Conservation (phyloP, 306 rosid species). For the Urtica urens region DNA sequence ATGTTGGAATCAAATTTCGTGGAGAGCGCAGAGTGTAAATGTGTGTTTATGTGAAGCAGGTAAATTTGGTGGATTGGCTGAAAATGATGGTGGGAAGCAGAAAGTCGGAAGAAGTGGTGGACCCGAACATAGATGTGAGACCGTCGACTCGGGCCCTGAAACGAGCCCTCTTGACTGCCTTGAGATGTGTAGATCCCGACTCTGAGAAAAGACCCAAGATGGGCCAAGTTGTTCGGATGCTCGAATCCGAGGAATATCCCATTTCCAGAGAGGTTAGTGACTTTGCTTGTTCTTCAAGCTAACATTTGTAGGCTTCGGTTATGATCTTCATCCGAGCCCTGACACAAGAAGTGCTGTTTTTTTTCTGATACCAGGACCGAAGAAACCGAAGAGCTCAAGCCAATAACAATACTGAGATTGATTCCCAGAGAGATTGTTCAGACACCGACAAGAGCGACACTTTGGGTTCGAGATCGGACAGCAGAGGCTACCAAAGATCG, state of each 20-base stretch:
- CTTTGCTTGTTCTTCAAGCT: not conserved
- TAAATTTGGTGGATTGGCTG: constrained; percentile 85
- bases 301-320: not conserved
- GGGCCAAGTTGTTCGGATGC: constrained; percentile 86
- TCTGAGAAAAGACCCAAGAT: constrained; percentile 90
- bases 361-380: constrained; percentile 61
- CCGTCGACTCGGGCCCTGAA: constrained; percentile 84
- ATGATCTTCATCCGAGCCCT: not conserved
- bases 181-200: constrained; percentile 91
- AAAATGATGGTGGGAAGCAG: constrained; percentile 92
- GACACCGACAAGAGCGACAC: constrained; percentile 73
- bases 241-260: constrained; percentile 89
- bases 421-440: constrained; percentile 57
- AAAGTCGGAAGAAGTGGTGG: constrained; percentile 83
- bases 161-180: constrained; percentile 74
- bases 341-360: not conserved
- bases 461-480: constrained; percentile 45
- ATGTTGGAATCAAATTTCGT: too few species aligned
- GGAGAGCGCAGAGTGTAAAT: too few species aligned
- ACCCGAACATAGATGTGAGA: constrained; percentile 65
- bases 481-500: constrained; percentile 35
- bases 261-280: constrained; percentile 68
- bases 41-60: constrained; percentile 40
- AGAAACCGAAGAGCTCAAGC: constrained; percentile 61
- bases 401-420: constrained; percentile 57